Base-by-base conservation (phyloP, 305 asterid genomes). In the Fraxinus sp. region DNA sequence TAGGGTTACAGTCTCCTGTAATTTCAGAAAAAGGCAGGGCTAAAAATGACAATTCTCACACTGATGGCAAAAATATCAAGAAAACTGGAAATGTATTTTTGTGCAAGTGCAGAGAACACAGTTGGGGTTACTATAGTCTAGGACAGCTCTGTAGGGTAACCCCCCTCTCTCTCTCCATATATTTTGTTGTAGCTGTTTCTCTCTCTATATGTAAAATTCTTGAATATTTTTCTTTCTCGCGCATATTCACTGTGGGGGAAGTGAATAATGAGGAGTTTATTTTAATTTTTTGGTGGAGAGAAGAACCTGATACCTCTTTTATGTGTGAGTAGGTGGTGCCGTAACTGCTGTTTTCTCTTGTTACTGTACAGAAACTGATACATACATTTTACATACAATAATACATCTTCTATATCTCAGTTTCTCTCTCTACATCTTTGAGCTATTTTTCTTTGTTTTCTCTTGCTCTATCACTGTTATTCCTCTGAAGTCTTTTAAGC, bases 301-400 rank as follows among this genome's bases (percentile, higher is more conserved):
- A 84, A 86, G 97, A 92, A 92, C 94, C 95, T 86, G 97, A 93
- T 93, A 89, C 94, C 92, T 83, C 85, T 85, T 91, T 90, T 89
- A 91, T 49, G 59, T 4, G 62, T 16, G 22, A 16, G 96, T 91
- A 94, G 93, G 97, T 93, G 94, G 93, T 92, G 90, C 26, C 66
- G 66, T 55, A 55, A 55, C 24, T 55, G 26, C 88, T 88, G 81
- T 88, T 88, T 84, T 81, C 88, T 79, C 86, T 68, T 68, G 84
- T 81, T 18, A n/a, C 76, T 57, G 39, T 18, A 73, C 77, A 77
- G 52, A 33, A 39, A 83, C 76, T 88, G 82, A 24, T 71, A 55
- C 75, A 52, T 20, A 41, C 73, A 82, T 33, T 57, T 57, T 18
- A 57, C 68, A 43, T 18, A 1, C 82, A 35, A 83, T 55, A 20